Conservation (phyloP, 345 rosid genomes). For the Triadica sebifera region DNA sequence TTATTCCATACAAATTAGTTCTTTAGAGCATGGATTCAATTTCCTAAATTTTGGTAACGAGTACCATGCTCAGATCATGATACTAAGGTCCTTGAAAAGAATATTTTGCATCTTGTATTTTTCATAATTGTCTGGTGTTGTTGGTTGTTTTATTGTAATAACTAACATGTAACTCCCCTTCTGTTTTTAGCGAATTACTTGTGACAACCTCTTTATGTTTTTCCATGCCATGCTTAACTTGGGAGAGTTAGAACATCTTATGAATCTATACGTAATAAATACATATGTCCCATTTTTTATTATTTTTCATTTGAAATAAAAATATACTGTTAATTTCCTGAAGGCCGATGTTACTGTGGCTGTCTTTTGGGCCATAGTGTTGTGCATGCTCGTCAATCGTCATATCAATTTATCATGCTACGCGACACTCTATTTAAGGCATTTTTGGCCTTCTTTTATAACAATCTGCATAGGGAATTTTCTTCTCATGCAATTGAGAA, state of each 20-base stretch:
- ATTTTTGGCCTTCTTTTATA: constrained; percentile 36
- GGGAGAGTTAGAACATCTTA: not conserved
- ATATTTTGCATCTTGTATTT: not conserved
- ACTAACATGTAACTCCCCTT: not conserved
- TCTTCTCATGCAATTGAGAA: constrained; percentile 39
- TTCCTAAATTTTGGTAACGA: not conserved
- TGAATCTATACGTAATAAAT: not conserved
- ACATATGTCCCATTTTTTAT: not conserved
- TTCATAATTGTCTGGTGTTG: not conserved
- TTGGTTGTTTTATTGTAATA: not conserved
- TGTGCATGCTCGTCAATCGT: constrained; percentile 34
- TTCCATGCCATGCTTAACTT: not conserved
- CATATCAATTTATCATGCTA: constrained; percentile 39
- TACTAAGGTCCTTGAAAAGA: not conserved
- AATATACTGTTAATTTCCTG: constrained; percentile 19
- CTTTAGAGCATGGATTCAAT: not conserved
- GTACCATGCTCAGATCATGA: not conserved
- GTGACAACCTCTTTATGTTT: not conserved
- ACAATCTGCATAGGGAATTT: constrained; percentile 30
- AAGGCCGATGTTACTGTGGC: constrained; percentile 50
- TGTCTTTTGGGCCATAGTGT: constrained; percentile 38
- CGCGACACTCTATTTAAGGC: constrained; percentile 26
- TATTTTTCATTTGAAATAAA: not conserved
- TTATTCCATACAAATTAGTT: not conserved
- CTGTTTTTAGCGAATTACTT: not conserved